A percentile compares a stretch with the other conserved stretches of the same genome.
Evolutionary conservation across 192 early-diverging fungal genomes (phyloP).

Genomic region (Coemansia sp.): DNA sequence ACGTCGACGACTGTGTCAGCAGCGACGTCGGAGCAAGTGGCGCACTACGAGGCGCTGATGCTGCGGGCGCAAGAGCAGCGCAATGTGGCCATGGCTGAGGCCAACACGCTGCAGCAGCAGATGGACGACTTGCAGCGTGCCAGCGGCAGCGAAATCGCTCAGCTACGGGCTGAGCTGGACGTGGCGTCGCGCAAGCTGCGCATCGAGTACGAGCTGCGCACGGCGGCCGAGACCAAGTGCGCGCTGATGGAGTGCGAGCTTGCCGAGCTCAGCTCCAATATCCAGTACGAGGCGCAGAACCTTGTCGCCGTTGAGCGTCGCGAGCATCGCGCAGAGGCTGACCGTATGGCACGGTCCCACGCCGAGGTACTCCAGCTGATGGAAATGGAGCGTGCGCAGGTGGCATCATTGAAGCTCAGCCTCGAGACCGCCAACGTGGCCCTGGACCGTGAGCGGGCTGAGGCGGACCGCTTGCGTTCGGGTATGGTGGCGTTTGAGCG

Average conservation of each 20-base stretch:
- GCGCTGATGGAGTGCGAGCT: slow-evolving; percentile 53
- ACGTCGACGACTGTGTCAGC: neutral
- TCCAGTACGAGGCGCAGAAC: slow-evolving; percentile 53
- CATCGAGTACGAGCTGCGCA: slow-evolving; percentile 50
- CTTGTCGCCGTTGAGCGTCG: slow-evolving; percentile 49
- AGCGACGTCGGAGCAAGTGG: neutral
- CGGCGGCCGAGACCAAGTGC: slow-evolving; percentile 54
- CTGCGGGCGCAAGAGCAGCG: slow-evolving; percentile 45
- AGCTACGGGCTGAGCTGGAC: slow-evolving; percentile 25
- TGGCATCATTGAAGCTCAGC: slow-evolving; percentile 37
- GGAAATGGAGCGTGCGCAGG: slow-evolving; percentile 52
- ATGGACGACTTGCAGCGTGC: slow-evolving; percentile 17
- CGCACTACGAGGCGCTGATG: slow-evolving; percentile 35
- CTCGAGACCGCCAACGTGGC: slow-evolving; percentile 29
- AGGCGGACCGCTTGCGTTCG: slow-evolving; percentile 29
- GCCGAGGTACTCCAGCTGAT: slow-evolving; percentile 38
- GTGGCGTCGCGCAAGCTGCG: slow-evolving; percentile 24
- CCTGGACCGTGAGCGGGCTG: slow-evolving; percentile 33
- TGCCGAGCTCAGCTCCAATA: slow-evolving; percentile 53
- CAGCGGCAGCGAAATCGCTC: slow-evolving; percentile 18
- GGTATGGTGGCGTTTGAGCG: slow-evolving; percentile 39
- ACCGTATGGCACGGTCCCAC: slow-evolving; percentile 22
- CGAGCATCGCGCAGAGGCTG: slow-evolving; percentile 37
- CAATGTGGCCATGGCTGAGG: slow-evolving; percentile 36
- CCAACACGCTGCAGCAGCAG: slow-evolving; percentile 24